phyloP scores from a whole-genome alignment of 495 filamentous ascomycete species.

The Penicillium coprophilum region DNA sequence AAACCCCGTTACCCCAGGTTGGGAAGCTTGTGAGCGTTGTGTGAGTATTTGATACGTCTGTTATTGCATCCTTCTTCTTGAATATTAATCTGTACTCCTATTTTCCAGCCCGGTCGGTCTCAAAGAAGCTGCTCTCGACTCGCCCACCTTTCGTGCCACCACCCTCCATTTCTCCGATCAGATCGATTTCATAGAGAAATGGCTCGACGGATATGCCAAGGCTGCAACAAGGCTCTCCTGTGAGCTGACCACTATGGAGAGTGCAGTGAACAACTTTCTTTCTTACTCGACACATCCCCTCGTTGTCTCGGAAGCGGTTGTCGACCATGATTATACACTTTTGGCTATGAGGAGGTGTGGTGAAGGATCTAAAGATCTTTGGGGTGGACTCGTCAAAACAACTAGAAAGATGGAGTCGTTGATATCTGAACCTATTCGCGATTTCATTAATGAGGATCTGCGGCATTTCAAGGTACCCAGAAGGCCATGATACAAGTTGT shows the following conservation, averaged over 20 bases:
- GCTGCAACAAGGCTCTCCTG: slow-evolving; percentile 73
- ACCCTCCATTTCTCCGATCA: slow-evolving; percentile 88
- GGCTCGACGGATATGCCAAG: slow-evolving; percentile 85
- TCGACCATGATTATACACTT: slow-evolving; percentile 94
- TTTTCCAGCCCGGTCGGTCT: slow-evolving; percentile 72
- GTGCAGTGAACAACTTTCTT: slow-evolving; percentile 70
- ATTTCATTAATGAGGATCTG: slow-evolving; percentile 73
- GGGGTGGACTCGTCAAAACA: slow-evolving; percentile 68
- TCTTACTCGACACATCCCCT: slow-evolving; percentile 67
- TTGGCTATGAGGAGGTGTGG: slow-evolving; percentile 80
- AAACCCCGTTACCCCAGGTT: slow-evolving; percentile 46
- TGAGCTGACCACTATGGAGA: slow-evolving; percentile 70
- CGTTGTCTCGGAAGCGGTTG: slow-evolving; percentile 69
- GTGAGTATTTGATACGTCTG: slow-evolving; percentile 33
- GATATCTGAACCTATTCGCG: slow-evolving; percentile 77
- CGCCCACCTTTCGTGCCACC: slow-evolving; percentile 88
- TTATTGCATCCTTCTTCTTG: background rate
- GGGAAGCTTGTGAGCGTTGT: slow-evolving; percentile 58
- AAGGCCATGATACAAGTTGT: background rate
- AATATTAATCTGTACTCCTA: slow-evolving; percentile 17
- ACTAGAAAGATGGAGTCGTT: slow-evolving; percentile 72
- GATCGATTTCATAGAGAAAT: slow-evolving; percentile 86
- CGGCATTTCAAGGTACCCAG: slow-evolving; percentile 58
- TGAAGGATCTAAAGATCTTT: slow-evolving; percentile 82
- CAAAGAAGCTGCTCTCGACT: slow-evolving; percentile 94